These are phyloP conservation scores for Tympanopsis confertula DNA, from an alignment of 2,329 filamentous ascomycete species.

Conservation along the genomic window DNA sequence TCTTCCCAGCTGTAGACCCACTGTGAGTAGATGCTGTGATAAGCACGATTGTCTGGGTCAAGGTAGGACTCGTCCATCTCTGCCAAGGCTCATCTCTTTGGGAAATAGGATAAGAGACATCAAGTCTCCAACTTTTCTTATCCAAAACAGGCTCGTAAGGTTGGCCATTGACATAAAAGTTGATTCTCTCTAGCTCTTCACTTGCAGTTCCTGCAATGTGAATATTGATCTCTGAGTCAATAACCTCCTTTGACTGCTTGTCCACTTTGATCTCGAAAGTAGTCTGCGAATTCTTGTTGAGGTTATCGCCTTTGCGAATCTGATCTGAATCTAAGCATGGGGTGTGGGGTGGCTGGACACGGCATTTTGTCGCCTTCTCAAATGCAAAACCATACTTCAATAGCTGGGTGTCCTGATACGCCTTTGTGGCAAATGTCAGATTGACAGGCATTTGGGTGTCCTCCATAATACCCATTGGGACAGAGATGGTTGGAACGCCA, in stretches of 20 bases:
- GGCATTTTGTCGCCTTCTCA: conserved; percentile 5
- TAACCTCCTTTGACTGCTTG: background rate
- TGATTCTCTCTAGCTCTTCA: background rate
- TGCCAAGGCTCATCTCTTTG: background rate
- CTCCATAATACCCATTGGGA: conserved; percentile 13
- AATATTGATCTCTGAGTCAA: background rate
- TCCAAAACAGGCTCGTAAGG: background rate
- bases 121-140: background rate
- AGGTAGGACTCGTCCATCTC: background rate
- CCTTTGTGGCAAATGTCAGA: conserved; percentile 11
- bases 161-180: background rate
- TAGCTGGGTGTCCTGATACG: conserved; percentile 12
- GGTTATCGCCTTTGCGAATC: background rate
- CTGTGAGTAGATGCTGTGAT: background rate
- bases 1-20: background rate
- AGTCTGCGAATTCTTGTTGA: too few species aligned
- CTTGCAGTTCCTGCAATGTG: background rate
- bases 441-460: conserved; percentile 12
- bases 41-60: background rate
- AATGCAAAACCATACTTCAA: conserved; percentile 11
- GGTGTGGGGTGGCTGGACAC: background rate
- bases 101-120: background rate
- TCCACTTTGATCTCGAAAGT: background rate
- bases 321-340: background rate
- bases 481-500: conserved; percentile 13